Evolutionary conservation across 2,329 filamentous ascomycete genomes (phyloP).

Genomic region (Xylaria sp.): DNA sequence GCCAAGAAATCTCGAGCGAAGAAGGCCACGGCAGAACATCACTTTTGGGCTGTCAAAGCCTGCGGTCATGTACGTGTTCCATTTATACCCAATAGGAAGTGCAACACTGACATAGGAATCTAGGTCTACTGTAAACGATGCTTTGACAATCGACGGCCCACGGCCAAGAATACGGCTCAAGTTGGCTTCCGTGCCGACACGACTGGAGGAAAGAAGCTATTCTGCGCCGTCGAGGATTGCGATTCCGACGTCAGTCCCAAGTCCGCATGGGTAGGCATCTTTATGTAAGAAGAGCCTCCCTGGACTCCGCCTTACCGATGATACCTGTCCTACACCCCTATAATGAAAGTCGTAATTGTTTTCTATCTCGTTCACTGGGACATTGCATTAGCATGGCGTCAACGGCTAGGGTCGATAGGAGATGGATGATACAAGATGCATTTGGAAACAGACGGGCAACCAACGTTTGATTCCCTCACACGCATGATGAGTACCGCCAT

Average conservation of each 20-base stretch:
- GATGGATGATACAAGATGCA: background rate
- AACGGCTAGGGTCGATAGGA: conserved; percentile 1
- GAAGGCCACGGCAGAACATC: conserved; percentile 61
- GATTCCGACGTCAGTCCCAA: conserved; percentile 49
- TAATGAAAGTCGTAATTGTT: background rate
- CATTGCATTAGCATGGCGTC: conserved; percentile 19
- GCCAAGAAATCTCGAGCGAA: conserved; percentile 40
- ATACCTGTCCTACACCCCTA: background rate
- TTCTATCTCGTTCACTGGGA: background rate
- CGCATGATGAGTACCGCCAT: background rate
- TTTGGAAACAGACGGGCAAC: background rate
- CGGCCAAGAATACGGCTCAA: conserved; percentile 29
- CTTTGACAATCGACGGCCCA: conserved; percentile 50
- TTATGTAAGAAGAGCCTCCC: conserved; percentile 12
- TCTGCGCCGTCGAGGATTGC: conserved; percentile 55
- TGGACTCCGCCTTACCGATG: background rate
- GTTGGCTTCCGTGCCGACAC: conserved; percentile 37
- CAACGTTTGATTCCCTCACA: background rate
- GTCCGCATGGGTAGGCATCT: conserved; percentile 52
- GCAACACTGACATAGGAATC: conserved; percentile 3
- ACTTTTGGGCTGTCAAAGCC: conserved; percentile 86
- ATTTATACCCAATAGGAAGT: too few species aligned
- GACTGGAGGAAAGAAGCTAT: conserved; percentile 34
- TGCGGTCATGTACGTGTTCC: conserved; percentile 75
- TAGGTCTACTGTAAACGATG: conserved; percentile 61